Evolutionary conservation across 768 basidiomycete genomes (phyloP).

Genomic region (Serendipita sp.): DNA sequence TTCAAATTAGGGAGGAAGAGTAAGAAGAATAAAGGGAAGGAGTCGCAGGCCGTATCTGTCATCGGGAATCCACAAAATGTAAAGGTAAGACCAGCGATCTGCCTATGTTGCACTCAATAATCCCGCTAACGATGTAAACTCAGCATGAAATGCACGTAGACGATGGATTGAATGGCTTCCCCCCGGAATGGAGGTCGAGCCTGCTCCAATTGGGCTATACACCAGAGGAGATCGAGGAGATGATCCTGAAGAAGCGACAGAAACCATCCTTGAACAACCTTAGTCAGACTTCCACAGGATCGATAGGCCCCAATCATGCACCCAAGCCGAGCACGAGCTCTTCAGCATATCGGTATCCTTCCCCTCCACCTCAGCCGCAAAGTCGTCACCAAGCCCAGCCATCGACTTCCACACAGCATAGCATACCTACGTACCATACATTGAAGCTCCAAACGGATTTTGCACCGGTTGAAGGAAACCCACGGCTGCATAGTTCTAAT

Average conservation of each 20-base stretch:
- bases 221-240: not conserved
- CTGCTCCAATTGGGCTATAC: conserved; percentile 1
- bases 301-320: not conserved
- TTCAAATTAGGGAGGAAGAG: not conserved
- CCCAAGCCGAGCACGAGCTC: not conserved
- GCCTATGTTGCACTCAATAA: not conserved
- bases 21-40: conserved; percentile 5
- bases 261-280: not conserved
- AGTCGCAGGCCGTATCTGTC: not conserved
- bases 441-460: not conserved
- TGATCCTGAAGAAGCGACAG: not conserved
- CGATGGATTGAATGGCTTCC: not conserved
- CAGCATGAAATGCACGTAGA: conserved; percentile 1
- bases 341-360: conserved; percentile 2
- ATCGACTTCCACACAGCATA: not conserved
- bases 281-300: not conserved
- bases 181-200: not conserved
- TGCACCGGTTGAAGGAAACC: not conserved
- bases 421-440: not conserved
- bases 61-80: not conserved
- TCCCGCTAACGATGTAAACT: not conserved
- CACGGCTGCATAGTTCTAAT: not conserved
- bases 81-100: not conserved
- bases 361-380: not conserved
- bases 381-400: not conserved